A percentile compares a stretch with the other conserved stretches of the same genome.
Conservation (phyloP, 2,329 filamentous ascomycete species). For the Knufia petricola region DNA sequence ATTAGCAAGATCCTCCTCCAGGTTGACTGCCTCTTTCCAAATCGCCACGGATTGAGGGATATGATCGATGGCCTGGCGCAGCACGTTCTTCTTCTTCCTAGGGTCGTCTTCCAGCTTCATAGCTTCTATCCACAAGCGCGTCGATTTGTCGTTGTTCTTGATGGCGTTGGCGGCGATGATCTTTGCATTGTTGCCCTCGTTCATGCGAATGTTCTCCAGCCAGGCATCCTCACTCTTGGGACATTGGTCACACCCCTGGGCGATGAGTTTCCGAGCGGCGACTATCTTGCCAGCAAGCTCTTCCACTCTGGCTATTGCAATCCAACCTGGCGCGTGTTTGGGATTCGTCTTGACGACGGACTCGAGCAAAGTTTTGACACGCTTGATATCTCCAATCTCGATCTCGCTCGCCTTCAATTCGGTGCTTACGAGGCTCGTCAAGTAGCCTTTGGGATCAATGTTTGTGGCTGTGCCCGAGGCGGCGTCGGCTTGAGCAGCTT, state of each 20-base stretch:
- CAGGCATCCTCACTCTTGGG: slow-evolving; percentile 92
- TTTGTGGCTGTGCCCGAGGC: slow-evolving; percentile 73
- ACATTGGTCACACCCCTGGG: slow-evolving; percentile 78
- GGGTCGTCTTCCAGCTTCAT: slow-evolving; percentile 81
- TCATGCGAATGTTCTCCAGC: slow-evolving; percentile 90
- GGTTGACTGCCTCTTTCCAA: slow-evolving; percentile 96
- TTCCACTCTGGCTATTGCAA: slow-evolving; percentile 84
- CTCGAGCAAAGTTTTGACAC: slow-evolving; percentile 82
- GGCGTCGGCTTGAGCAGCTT: slow-evolving; percentile 64
- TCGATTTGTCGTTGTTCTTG: slow-evolving; percentile 79
- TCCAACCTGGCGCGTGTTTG: slow-evolving; percentile 89
- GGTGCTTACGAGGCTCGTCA: slow-evolving; percentile 79
- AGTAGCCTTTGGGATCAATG: slow-evolving; percentile 90
- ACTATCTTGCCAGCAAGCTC: slow-evolving; percentile 88
- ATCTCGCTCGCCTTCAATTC: slow-evolving; percentile 69
- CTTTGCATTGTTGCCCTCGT: slow-evolving; percentile 87
- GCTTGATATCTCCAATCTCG: slow-evolving; percentile 88
- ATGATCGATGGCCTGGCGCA: slow-evolving; percentile 82
- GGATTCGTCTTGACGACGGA: slow-evolving; percentile 97
- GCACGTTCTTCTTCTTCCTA: slow-evolving; percentile 81
- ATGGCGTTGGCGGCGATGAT: slow-evolving; percentile 91
- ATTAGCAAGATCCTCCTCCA: slow-evolving; percentile 83
- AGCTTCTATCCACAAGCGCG: slow-evolving; percentile 86
- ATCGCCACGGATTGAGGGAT: slow-evolving; percentile 88
- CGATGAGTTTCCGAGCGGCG: slow-evolving; percentile 77